phyloP scores from a whole-genome alignment of 345 rosid species.

The Limnanthes douglasii region DNA sequence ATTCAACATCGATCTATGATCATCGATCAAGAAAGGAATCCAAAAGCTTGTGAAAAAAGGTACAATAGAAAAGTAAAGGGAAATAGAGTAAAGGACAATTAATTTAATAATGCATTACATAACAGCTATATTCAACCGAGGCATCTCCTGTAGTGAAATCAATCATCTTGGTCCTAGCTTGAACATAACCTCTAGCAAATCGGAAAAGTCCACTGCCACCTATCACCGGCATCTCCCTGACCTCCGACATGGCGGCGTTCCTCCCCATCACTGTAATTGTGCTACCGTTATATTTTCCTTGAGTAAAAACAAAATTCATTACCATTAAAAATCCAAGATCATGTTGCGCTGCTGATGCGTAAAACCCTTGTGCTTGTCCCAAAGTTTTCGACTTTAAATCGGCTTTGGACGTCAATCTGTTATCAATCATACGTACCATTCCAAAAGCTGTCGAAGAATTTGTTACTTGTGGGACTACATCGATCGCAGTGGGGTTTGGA shows the following conservation, averaged over 20 bases:
- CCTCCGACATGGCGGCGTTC: conserved; percentile 1
- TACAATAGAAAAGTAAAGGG: no score
- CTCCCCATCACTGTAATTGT: conserved; percentile 14
- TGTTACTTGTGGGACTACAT: conserved; percentile 13
- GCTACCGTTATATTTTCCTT: conserved; percentile 21
- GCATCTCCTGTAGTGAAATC: conserved; percentile 12
- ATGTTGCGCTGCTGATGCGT: conserved; percentile 5
- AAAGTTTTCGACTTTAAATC: conserved; percentile 7
- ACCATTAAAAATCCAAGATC: conserved; percentile 13
- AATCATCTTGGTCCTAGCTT: conserved; percentile 10
- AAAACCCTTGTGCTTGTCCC: conserved; percentile 18
- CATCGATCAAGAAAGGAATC: no score
- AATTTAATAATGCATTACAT: conserved; percentile 12
- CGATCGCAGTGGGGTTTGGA: conserved; percentile 9
- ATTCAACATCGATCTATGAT: no score
- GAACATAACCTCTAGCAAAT: conserved; percentile 17
- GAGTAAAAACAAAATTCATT: conserved; percentile 14
- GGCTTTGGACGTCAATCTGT: conserved; percentile 11
- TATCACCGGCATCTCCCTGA: conserved; percentile 15
- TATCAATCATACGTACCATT: conserved; percentile 6
- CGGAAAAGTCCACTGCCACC: conserved; percentile 20
- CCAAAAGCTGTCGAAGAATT: conserved; percentile 10
- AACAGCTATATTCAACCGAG: conserved; percentile 13
- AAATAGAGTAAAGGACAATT: background rate
- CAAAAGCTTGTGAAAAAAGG: no score